Base-by-base conservation (phyloP, 2,329 filamentous ascomycete genomes). In the Sporothrix mexicana region DNA sequence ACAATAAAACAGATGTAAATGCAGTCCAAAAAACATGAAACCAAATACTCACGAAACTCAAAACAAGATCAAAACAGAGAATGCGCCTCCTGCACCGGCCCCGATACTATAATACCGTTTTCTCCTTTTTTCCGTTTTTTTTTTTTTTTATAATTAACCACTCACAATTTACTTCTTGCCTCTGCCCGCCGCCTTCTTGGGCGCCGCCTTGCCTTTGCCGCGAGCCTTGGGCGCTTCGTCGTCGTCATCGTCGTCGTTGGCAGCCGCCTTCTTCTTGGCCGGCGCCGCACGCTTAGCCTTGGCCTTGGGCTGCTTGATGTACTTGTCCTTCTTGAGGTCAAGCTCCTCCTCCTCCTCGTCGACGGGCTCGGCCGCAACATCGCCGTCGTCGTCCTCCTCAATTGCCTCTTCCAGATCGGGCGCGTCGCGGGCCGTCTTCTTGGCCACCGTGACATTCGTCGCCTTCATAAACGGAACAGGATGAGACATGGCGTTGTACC, bases 391-490 rank as follows among this genome's bases (percentile, higher is more conserved):
- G 5, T 94, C 94, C 77, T 97, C 95, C 67, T 98, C 95, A 71
- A 99, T 92, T 1, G 95, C 96, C 82, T 99, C 96, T 82, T 99
- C 96, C 45, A 99, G 87, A 83, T 99, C 96, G 0, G 96, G 97
- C 74, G 92, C 92, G 66, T 95, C 94, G 81, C 90, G 90, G 36
- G 89, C 84, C 55, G 86, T 84, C 78, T 90, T 91, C 84, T 93
- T 94, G 4, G 93, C 90, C 3, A 90, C 92, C 10, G 89, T 81
- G 17, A 96, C 88, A 75, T 87, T 93, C 77, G 89, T 94, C 1
- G 95, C 93, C 82, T 98, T 98, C 90, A 98, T 97, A 83, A 98
- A 99, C 0, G 96, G 95, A 69, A 99, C 84, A 0, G 95, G 95
- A 77, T 99, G 96, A 20, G 91, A 91, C 83, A 91, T 92, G 74